Evolutionary conservation across 768 basidiomycete genomes (phyloP).

Genomic region (button mushroom (Agaricus bisporus)): DNA sequence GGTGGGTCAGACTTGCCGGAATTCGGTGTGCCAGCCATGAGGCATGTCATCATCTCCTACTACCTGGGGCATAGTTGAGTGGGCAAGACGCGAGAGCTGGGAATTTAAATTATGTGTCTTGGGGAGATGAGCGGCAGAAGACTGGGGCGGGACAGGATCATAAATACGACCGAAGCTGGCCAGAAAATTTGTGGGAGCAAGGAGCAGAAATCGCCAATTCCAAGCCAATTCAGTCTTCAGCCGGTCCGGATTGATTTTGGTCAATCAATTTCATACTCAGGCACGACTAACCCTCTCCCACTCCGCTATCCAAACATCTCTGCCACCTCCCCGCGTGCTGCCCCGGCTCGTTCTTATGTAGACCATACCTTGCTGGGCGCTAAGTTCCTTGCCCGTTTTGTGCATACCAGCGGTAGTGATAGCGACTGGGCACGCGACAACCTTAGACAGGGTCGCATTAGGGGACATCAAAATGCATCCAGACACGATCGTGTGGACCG

Average conservation of each 20-base stretch:
- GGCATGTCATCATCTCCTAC: neutral
- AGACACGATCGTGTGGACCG: too few relatives aligned
- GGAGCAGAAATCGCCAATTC: neutral
- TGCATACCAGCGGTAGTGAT: constrained; percentile 11
- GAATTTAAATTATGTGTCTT: constrained; percentile 3
- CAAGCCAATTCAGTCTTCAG: neutral
- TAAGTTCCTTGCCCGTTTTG: too few relatives aligned
- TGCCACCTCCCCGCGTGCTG: neutral
- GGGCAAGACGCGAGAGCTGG: neutral
- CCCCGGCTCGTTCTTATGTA: neutral
- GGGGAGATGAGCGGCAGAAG: constrained; percentile 6
- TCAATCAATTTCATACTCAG: too few relatives aligned
- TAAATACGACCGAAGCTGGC: constrained; percentile 10
- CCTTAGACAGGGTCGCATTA: constrained; percentile 1
- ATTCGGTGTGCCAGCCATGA: neutral
- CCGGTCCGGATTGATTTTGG: neutral
- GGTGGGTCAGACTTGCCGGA: constrained; percentile 6
- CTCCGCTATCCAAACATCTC: neutral
- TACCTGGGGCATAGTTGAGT: neutral
- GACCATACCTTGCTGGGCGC: neutral
- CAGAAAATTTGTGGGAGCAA: constrained; percentile 5
- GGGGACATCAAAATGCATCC: constrained; percentile 10
- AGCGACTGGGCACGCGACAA: constrained; percentile 6
- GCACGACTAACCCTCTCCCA: too few relatives aligned
- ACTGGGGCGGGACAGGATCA: constrained; percentile 9